These are phyloP conservation scores for Artemisia tridentata DNA, from an alignment of 129 eudicot genomes.

Conservation along the genomic window DNA sequence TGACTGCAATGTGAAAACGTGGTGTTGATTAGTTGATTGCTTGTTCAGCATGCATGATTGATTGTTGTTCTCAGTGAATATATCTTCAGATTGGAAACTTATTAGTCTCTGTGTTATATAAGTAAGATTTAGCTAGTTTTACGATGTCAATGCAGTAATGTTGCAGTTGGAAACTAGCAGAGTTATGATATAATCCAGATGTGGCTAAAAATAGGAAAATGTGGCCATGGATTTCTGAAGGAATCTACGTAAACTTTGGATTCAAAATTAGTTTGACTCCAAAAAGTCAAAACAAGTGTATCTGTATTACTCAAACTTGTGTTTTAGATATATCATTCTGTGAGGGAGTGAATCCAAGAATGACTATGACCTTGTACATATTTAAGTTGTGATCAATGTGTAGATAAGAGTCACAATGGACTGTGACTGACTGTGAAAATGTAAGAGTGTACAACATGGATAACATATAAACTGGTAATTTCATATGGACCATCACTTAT, in stretches of 20 bases:
- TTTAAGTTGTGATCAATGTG: slow-evolving; percentile 2
- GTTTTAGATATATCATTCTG: not conserved
- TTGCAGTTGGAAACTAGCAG: slow-evolving; percentile 14
- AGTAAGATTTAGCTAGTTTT: not conserved
- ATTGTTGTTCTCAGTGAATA: too few species aligned
- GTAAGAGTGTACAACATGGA: slow-evolving; percentile 4
- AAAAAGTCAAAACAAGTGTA: not conserved
- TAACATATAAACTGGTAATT: slow-evolving; percentile 6
- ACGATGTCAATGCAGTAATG: not conserved
- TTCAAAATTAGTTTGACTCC: slow-evolving; percentile 11
- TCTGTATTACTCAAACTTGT: slow-evolving; percentile 1
- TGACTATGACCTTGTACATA: not conserved
- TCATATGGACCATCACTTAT: slow-evolving; percentile 5
- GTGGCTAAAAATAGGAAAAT: not conserved
- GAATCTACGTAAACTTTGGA: not conserved
- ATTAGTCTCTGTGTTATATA: not conserved
- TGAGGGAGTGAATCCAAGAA: slow-evolving; percentile 19
- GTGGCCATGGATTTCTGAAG: slow-evolving; percentile 3
- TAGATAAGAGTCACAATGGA: not conserved
- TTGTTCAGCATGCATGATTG: too few species aligned
- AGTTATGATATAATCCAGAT: not conserved
- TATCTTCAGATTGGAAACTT: too few species aligned
- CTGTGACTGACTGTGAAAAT: not conserved
- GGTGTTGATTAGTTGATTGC: too few species aligned
- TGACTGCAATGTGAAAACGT: too few species aligned